These are phyloP conservation scores for Trichoderma sp. DNA, from an alignment of 2,329 filamentous ascomycete genomes.

Conservation along the genomic window DNA sequence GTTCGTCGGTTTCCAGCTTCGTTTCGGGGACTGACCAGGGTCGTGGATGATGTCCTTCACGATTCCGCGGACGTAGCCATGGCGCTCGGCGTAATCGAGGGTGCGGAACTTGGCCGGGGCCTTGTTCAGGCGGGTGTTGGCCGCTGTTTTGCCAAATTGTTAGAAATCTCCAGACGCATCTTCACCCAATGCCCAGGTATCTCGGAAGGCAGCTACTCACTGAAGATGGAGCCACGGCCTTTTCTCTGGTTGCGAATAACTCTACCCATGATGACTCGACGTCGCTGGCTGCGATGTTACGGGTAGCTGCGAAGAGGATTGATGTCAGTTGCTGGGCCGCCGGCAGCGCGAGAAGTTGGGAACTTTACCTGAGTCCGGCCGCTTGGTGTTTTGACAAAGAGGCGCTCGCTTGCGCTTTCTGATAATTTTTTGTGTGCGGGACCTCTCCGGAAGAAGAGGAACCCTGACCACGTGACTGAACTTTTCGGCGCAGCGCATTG, in stretches of 20 bases:
- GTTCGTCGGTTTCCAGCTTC: slow-evolving; percentile 19
- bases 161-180: slow-evolving; percentile 30
- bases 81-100: slow-evolving; percentile 93
- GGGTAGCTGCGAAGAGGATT: slow-evolving; percentile 33
- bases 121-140: slow-evolving; percentile 91
- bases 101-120: slow-evolving; percentile 79
- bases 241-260: slow-evolving; percentile 66
- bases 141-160: slow-evolving; percentile 48
- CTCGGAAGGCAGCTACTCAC: slow-evolving; percentile 36
- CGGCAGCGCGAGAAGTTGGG: slow-evolving; percentile 26
- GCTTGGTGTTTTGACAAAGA: slow-evolving; percentile 41
- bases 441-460: slow-evolving; percentile 28
- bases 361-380: slow-evolving; percentile 39
- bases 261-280: slow-evolving; percentile 50
- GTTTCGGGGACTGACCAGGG: slow-evolving; percentile 56
- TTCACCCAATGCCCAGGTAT: slow-evolving; percentile 17
- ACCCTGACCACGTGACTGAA: slow-evolving; percentile 38
- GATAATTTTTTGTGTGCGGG: slow-evolving; percentile 41
- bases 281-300: slow-evolving; percentile 35
- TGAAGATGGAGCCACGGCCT: slow-evolving; percentile 59
- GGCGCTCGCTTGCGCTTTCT: slow-evolving; percentile 27
- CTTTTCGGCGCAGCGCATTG: slow-evolving; percentile 1
- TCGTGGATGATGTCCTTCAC: slow-evolving; percentile 99
- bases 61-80: slow-evolving; percentile 96
- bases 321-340: slow-evolving; percentile 31